Evolutionary conservation across 306 rosid genomes (phyloP), one percentile per base, ranked within the genome.

Genomic region (Glycine tomentella): DNA sequence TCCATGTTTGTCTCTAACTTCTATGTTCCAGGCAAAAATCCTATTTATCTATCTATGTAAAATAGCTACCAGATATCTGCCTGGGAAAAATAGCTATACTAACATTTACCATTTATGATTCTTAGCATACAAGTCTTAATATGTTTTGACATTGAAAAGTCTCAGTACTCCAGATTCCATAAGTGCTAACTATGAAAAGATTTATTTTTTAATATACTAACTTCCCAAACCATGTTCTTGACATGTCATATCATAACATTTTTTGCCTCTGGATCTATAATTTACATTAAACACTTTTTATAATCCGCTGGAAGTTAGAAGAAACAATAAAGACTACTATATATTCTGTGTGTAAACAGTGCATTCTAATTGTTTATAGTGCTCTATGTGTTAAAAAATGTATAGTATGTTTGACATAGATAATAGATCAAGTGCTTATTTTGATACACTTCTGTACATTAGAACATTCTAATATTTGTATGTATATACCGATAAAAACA

Each of bases 111-210:
- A 42, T 42, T 4, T 33, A 66, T 56, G 15, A 40, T 33, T 67
- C 17, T 13, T 50, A 25, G 72, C 36, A 62, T 53, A 71, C 1
- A 72, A n/a, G 44, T 59, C 44, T 34, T 34, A 25, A 13, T 52
- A 62, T 66, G n/a, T 34, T 72, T 57, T 38, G 17, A 79, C 56
- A 16, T 73, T 55, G 49, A 78, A 46, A 62, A 52, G 7, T 82
- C 36, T 70, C 12, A 1, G 7, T 61, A 61, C 3, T 6, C 9
- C 3, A 36, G 14, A 25, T 25, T 25, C 31, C 31, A 25, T 1
- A 71, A 50, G 6, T 58, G 66, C 40, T 52, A 10, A 59, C 4
- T 42, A 17, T n/a, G 57, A 44, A 7, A 31, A 45, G 4, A 62
- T 42, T 61, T 38, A 12, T 69, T 82, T 58, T 46, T 13, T 36